A percentile compares a stretch with the other conserved stretches of the same genome.
phyloP scores from a whole-genome alignment of 2,329 filamentous ascomycete genomes.

The Uncinocarpus reesii region DNA sequence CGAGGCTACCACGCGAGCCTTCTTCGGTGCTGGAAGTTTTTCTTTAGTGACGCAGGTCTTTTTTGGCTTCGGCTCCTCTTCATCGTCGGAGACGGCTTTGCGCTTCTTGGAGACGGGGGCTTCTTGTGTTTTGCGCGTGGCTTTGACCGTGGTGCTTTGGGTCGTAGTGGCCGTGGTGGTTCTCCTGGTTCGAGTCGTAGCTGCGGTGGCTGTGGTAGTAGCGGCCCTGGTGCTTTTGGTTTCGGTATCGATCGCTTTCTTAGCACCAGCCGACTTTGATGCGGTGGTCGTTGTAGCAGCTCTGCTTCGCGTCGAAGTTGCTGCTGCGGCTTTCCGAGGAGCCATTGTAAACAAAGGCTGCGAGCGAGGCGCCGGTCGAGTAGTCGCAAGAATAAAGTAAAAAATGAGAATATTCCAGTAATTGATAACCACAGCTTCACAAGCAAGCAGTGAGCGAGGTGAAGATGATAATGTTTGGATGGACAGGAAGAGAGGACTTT shows the following conservation, averaged over 20 bases:
- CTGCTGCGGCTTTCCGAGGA: conserved; percentile 2
- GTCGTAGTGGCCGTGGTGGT: conserved; percentile 5
- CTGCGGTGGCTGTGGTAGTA: background rate
- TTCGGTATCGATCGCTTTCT: too few species aligned
- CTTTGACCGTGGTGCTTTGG: background rate
- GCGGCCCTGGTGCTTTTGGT: background rate
- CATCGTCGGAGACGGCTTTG: conserved; percentile 16
- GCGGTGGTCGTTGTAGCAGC: background rate
- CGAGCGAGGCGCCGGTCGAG: background rate
- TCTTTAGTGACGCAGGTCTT: conserved; percentile 18
- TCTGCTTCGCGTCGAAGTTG: conserved; percentile 6
- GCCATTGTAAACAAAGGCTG: conserved; percentile 6
- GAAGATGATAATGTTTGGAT: background rate
- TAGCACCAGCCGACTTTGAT: conserved; percentile 10
- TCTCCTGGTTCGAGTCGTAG: background rate
- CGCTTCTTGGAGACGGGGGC: conserved; percentile 10
- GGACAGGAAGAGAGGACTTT: too few species aligned
- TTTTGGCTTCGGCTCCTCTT: conserved; percentile 15
- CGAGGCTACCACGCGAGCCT: conserved; percentile 13
- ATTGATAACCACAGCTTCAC: background rate
- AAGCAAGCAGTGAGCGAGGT: background rate
- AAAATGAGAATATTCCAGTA: background rate
- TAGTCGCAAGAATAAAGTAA: background rate
- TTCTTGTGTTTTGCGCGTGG: conserved; percentile 4
- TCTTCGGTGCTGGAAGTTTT: conserved; percentile 15